Evolutionary conservation across 768 basidiomycete species (phyloP).

Genomic region (Tubosaeta sp.): DNA sequence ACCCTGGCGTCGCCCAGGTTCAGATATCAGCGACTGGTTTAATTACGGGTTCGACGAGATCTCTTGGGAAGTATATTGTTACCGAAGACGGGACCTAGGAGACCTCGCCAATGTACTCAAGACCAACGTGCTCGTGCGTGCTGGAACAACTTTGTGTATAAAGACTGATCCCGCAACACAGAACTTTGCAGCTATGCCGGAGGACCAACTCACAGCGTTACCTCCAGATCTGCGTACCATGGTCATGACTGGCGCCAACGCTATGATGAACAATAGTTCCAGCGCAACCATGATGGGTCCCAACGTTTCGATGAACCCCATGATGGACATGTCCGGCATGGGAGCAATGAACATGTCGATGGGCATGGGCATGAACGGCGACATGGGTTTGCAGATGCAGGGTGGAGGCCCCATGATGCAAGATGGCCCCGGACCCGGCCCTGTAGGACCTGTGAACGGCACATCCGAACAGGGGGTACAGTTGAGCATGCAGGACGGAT

Average conservation of each 20-base stretch:
- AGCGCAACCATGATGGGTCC: slow-evolving; percentile 54
- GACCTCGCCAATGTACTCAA: slow-evolving; percentile 79
- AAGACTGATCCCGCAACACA: slow-evolving; percentile 26
- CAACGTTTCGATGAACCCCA: slow-evolving; percentile 51
- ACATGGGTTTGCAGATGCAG: slow-evolving; percentile 56
- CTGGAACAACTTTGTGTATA: not conserved
- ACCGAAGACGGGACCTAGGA: slow-evolving; percentile 74
- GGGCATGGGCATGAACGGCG: slow-evolving; percentile 61
- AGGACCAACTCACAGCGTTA: slow-evolving; percentile 72
- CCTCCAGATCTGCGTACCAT: slow-evolving; percentile 81
- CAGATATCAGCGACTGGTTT: slow-evolving; percentile 96
- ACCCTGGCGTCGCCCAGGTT: slow-evolving; percentile 88
- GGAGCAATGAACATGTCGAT: slow-evolving; percentile 50
- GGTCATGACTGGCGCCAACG: slow-evolving; percentile 79
- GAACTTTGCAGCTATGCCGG: slow-evolving; percentile 81
- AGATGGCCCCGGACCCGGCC: slow-evolving; percentile 35
- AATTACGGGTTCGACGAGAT: slow-evolving; percentile 99
- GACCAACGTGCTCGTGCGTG: slow-evolving; percentile 73
- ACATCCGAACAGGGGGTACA: slow-evolving; percentile 38
- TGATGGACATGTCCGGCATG: slow-evolving; percentile 79
- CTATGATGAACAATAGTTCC: slow-evolving; percentile 65
- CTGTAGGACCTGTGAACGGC: slow-evolving; percentile 33
- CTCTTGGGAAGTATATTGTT: slow-evolving; percentile 91
- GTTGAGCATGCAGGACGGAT: slow-evolving; percentile 41
- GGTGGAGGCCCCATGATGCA: slow-evolving; percentile 54